phyloP scores from a whole-genome alignment of 352 stramenopile species.

The Globisporangium alternatum region DNA sequence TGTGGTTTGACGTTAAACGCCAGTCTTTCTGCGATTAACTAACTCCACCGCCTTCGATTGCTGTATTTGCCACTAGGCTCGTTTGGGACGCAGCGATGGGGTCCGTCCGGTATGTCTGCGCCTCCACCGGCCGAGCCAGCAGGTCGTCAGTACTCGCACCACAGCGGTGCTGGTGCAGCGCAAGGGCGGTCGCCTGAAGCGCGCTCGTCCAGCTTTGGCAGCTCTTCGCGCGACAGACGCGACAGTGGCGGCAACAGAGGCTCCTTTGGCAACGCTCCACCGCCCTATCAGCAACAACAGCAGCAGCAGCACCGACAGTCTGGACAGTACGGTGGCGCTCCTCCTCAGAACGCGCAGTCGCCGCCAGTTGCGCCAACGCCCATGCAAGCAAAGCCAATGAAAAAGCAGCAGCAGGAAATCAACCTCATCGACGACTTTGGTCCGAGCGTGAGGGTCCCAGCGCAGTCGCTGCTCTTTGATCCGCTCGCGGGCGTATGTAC shows the following conservation, averaged over 20 bases:
- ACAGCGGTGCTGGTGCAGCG: neutral
- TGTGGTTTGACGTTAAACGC: neutral
- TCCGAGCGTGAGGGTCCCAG: slow-evolving; percentile 55
- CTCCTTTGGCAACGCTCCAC: slow-evolving; percentile 20
- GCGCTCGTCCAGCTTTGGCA: slow-evolving; percentile 17
- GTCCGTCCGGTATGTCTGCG: slow-evolving; percentile 43
- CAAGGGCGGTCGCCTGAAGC: slow-evolving; percentile 10
- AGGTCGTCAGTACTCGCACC: slow-evolving; percentile 9
- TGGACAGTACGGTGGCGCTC: slow-evolving; percentile 1
- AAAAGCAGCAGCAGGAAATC: slow-evolving; percentile 65
- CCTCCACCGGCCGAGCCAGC: slow-evolving; percentile 22
- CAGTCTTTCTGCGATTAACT: neutral
- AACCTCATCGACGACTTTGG: slow-evolving; percentile 77
- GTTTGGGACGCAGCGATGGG: slow-evolving; percentile 70
- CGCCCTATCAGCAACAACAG: slow-evolving; percentile 18
- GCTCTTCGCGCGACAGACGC: slow-evolving; percentile 4
- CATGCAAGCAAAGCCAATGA: slow-evolving; percentile 6
- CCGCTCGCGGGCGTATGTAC: slow-evolving; percentile 54
- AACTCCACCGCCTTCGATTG: neutral
- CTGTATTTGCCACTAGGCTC: slow-evolving; percentile 26
- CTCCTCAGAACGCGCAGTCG: neutral
- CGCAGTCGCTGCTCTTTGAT: slow-evolving; percentile 73
- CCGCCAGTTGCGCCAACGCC: neutral
- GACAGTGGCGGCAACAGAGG: slow-evolving; percentile 24
- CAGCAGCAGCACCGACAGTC: slow-evolving; percentile 12